Conservation (phyloP, 2,329 filamentous ascomycete genomes). For the Camptophora hylomeconis region DNA sequence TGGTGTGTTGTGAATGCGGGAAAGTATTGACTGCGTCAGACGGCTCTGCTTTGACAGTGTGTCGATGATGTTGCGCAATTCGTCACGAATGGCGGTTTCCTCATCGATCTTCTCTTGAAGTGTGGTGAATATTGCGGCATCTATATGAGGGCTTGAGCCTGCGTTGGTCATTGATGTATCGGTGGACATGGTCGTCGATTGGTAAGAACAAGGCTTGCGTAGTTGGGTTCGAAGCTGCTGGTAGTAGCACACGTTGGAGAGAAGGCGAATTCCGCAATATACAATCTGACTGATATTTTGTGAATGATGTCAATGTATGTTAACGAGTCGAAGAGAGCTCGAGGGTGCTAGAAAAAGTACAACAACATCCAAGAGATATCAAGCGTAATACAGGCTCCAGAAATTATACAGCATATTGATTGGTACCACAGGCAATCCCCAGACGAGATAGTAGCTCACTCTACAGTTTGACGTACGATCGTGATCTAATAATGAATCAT, state of each 20-base stretch:
- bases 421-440: not conserved
- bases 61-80: conserved; percentile 69
- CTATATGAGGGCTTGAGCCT: conserved; percentile 52
- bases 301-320: not conserved
- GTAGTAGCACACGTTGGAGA: too few species aligned
- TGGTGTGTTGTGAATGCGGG: conserved; percentile 79
- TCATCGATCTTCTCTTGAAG: conserved; percentile 85
- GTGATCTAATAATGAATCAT: not conserved
- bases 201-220: not conserved
- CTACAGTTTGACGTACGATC: not conserved
- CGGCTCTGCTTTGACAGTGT: conserved; percentile 69
- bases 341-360: not conserved
- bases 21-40: conserved; percentile 68
- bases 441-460: not conserved
- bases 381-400: not conserved
- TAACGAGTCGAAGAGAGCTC: not conserved
- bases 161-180: conserved; percentile 10
- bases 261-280: not conserved
- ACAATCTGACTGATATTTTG: not conserved
- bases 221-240: not conserved
- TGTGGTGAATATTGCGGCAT: conserved; percentile 72
- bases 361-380: not conserved
- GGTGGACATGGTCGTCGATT: conserved; percentile 11
- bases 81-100: conserved; percentile 68
- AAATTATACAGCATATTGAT: not conserved